These are phyloP conservation scores for Fusarium sp. DNA, from an alignment of 2,329 filamentous ascomycete species.

Conservation along the genomic window DNA sequence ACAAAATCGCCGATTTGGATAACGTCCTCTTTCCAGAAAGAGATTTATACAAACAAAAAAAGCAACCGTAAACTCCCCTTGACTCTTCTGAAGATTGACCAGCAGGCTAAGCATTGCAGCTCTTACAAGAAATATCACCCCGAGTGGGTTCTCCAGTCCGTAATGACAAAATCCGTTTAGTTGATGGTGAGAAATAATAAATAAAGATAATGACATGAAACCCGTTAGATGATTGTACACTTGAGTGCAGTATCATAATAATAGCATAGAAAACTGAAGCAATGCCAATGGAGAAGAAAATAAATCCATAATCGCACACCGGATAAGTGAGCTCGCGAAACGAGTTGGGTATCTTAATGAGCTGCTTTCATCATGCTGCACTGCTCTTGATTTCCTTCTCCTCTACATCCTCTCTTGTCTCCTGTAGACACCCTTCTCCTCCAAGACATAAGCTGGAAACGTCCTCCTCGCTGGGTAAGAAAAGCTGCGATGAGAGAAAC, in stretches of 20 bases:
- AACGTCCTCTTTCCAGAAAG: constrained; percentile 17
- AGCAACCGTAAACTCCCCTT: constrained; percentile 10
- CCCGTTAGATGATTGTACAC: constrained; percentile 32
- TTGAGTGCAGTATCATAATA: constrained; percentile 32
- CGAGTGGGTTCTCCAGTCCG: constrained; percentile 1
- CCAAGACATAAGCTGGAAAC: constrained; percentile 26
- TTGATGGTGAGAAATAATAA: constrained; percentile 26
- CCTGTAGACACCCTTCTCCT: constrained; percentile 17
- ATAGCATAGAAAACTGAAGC: constrained; percentile 29
- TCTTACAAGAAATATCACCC: constrained; percentile 15
- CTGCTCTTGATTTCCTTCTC: constrained; percentile 39
- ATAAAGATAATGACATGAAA: constrained; percentile 33
- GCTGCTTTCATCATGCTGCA: constrained; percentile 46
- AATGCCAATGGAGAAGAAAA: constrained; percentile 42
- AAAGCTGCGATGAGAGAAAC: constrained; percentile 29
- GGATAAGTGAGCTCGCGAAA: constrained; percentile 53
- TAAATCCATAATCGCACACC: constrained; percentile 48
- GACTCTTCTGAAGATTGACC: not conserved
- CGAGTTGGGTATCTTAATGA: constrained; percentile 57
- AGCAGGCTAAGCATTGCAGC: constrained; percentile 3
- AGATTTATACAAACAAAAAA: constrained; percentile 23
- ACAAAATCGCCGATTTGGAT: constrained; percentile 13
- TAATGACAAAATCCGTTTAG: constrained; percentile 5
- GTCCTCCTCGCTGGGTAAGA: constrained; percentile 27
- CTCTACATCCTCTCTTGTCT: constrained; percentile 23